Evolutionary conservation across 192 early-diverging fungal genomes (phyloP).

Genomic region (Pilaira anomala): DNA sequence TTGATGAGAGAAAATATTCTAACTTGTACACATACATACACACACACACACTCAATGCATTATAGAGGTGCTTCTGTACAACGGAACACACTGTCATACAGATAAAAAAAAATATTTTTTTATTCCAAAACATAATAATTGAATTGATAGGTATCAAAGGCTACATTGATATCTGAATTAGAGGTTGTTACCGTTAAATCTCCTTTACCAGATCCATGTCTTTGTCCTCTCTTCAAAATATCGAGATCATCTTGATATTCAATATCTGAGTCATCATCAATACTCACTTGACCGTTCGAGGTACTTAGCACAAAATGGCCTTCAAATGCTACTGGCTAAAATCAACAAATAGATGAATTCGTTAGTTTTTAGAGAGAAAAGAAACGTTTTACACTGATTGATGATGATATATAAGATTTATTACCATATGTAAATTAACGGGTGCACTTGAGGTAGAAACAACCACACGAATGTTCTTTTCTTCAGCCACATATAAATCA

Average conservation of each 20-base stretch:
- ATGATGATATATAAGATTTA: not conserved
- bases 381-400: not conserved
- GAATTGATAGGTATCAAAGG: too few relatives aligned
- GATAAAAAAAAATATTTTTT: too few relatives aligned
- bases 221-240: not conserved
- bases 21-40: too few relatives aligned
- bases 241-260: not conserved
- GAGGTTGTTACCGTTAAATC: constrained; percentile 1
- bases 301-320: not conserved
- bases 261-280: not conserved
- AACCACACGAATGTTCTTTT: not conserved
- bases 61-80: too few relatives aligned
- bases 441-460: not conserved
- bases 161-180: not conserved
- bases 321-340: constrained; percentile 1
- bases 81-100: too few relatives aligned
- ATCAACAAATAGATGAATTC: too few relatives aligned
- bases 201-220: not conserved
- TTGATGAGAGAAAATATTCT: too few relatives aligned
- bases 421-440: constrained; percentile 14
- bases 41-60: too few relatives aligned
- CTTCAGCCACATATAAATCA: not conserved
- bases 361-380: not conserved
- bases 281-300: constrained; percentile 2
- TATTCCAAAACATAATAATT: too few relatives aligned